Evolutionary conservation across 2,329 filamentous ascomycete genomes (phyloP).

Genomic region (Thelonectria blattea): DNA sequence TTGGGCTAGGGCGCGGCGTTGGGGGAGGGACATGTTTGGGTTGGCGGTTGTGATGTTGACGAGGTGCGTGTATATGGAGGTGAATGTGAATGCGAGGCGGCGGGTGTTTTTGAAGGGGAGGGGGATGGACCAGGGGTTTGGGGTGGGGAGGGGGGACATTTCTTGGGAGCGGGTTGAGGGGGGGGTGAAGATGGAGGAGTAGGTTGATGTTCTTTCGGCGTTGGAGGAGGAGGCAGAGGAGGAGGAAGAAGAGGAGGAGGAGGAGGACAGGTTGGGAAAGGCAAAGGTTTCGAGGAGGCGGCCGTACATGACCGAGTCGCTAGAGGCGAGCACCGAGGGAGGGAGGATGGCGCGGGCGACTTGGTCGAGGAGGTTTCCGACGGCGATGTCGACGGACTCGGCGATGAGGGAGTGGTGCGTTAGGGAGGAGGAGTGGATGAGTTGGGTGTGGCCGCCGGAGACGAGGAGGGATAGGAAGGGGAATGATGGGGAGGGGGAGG

Average conservation of each 20-base stretch:
- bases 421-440: conserved; percentile 75
- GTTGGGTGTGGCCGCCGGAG: conserved; percentile 89
- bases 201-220: conserved; percentile 17
- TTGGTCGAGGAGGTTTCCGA: conserved; percentile 92
- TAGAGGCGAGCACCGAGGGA: conserved; percentile 55
- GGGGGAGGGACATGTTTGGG: conserved; percentile 55
- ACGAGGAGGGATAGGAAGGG: conserved; percentile 90
- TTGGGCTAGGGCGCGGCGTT: conserved; percentile 72
- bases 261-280: conserved; percentile 55
- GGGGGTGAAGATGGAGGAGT: conserved; percentile 60
- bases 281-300: conserved; percentile 80
- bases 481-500: too few relatives aligned
- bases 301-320: conserved; percentile 77
- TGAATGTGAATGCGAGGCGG: conserved; percentile 75
- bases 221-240: conserved; percentile 29
- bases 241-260: background rate
- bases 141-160: conserved; percentile 49
- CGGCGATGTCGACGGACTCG: conserved; percentile 77
- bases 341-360: conserved; percentile 79
- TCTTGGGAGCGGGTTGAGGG: conserved; percentile 65
- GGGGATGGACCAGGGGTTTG: conserved; percentile 67
- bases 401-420: conserved; percentile 76
- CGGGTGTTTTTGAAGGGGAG: conserved; percentile 68
- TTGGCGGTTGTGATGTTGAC: conserved; percentile 50
- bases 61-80: conserved; percentile 64